Base-by-base conservation (phyloP, 192 early-diverging fungal species). In the Oehlia diaphana region DNA sequence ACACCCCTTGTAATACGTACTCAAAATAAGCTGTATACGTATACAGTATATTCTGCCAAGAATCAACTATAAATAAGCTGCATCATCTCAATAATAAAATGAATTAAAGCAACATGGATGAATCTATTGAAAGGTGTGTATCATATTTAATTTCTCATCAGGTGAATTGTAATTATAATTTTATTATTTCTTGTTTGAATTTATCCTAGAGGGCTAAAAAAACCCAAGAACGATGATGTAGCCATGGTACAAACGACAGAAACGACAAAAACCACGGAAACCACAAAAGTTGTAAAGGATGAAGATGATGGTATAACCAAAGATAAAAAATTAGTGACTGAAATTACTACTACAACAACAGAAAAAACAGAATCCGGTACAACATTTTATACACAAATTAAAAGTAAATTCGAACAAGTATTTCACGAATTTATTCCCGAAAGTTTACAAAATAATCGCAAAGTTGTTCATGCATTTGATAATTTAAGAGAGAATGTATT, bases 401-500 rank as follows among this genome's bases (percentile, higher is more conserved):
- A 21, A 21, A 21, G 53, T 21, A 58, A 58, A 58, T 58, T 58
- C 16, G 53, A 58, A n/a, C 14, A 58, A 58, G 1, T 58, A 58
- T 4, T 58, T 58, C 19, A 58, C 16, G 53, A 58, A 58, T 23
- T 23, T n/a, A 19, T 65, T 14, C 75, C 75, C 14, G 37, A 42
- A 66, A 44, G n/a, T 16, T 65, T 77, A 26, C n/a, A 14, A 23
- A 5, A 42, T 58, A 44, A 78, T 47, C 19, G 16, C 33, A 13
- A 68, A 33, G 49, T 67, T 65, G 19, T 58, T 12, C 9, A 31
- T 10, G 74, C 74, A n/a, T 63, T 75, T 21, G 42, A 75, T 23
- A 1, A 42, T 9, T 39, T 78, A n/a, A 42, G 42, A 26, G 65
- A 78, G 9, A 33, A 31, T 37, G 14, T 58, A 21, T 68, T 19